Percentiles rank a stretch among this genome's conserved stretches.
Conservation (phyloP, 202 grass and related monocot genomes). For the Panicum virgatum region DNA sequence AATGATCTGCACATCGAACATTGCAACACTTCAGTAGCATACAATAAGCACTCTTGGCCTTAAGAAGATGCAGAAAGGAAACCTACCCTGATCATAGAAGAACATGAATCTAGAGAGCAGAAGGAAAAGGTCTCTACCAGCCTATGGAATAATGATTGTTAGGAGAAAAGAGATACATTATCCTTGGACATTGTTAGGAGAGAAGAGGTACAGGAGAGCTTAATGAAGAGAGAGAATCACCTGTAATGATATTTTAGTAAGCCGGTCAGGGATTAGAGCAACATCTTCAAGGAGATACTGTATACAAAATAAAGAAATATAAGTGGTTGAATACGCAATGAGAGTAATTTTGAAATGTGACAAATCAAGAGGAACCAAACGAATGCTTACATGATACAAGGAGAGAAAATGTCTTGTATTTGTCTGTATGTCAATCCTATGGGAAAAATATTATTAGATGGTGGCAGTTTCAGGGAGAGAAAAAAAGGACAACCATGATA, state of each 20-base stretch:
- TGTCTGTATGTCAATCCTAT: conserved; percentile 97
- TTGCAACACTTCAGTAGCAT: conserved; percentile 3
- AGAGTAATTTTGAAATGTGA: conserved; percentile 19
- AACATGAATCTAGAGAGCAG: conserved; percentile 86
- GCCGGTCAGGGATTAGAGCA: conserved; percentile 58
- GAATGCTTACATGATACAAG: conserved; percentile 67
- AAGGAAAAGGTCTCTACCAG: conserved; percentile 81
- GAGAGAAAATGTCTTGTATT: conserved; percentile 81
- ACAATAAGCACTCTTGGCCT: background rate
- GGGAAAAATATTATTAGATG: background rate
- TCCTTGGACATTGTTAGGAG: background rate
- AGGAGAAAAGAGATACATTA: conserved; percentile 5
- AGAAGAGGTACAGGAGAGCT: background rate
- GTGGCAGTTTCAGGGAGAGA: conserved; percentile 1
- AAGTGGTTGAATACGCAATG: background rate
- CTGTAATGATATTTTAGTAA: conserved; percentile 83
- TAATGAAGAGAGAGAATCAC: conserved; percentile 35
- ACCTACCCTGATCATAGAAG: conserved; percentile 79
- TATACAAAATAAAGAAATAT: conserved; percentile 22
- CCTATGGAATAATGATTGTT: conserved; percentile 44
- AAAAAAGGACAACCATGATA: background rate
- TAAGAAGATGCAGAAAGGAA: conserved; percentile 3
- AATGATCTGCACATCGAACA: conserved; percentile 52
- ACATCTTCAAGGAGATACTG: conserved; percentile 90
- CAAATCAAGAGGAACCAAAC: conserved; percentile 10